Evolutionary conservation across 768 basidiomycete genomes (phyloP), one percentile per base, ranked within the genome.

Genomic region (Boletus patriciae): DNA sequence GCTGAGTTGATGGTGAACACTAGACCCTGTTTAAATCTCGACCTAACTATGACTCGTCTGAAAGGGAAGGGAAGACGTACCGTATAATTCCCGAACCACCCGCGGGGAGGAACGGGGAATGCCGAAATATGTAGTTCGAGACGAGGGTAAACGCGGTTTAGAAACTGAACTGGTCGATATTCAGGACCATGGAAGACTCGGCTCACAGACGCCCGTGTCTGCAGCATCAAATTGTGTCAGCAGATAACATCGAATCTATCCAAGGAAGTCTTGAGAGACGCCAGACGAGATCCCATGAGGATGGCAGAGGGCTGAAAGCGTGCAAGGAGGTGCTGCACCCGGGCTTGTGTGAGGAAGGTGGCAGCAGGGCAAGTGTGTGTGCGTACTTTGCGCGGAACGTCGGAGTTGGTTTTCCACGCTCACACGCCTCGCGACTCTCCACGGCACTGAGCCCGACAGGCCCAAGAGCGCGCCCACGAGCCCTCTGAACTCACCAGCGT

Each of bases 221-320:
- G 91, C 90, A 18, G 76, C 73, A 66, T 98, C 95, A 65, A 98
- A 98, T 0, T 87, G 88, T 1, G 87, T 82, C n/a, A 99, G 78
- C 13, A 96, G 27, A 78, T 81, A 13, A 90, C 89, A 62, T 98
- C 93, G 73, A 96, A 98, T 6, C 92, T 80, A 65, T 98, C 95
- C 68, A 87, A 84, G 0, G 92, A 87, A 0, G 88, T 80, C 15
- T 89, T 81, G 19, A 98, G 78, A 15, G 88, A 82, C 4, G 83
- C 70, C 27, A 80, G 76, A 36, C 90, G 77, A 81, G 73, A 25
- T 25, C 25, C 25, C 25, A 25, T 25, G 21, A 81, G 73, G 82
- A 78, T 2, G 12, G 62, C 50, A 1, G 83, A 78, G 0, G 87
- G 92, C 40, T 96, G 83, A 66, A 92, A 96, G 25, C 79, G 75